These are phyloP conservation scores for Pseudogymnoascus destructans DNA, from an alignment of 2,329 filamentous ascomycete species.

Conservation along the genomic window DNA sequence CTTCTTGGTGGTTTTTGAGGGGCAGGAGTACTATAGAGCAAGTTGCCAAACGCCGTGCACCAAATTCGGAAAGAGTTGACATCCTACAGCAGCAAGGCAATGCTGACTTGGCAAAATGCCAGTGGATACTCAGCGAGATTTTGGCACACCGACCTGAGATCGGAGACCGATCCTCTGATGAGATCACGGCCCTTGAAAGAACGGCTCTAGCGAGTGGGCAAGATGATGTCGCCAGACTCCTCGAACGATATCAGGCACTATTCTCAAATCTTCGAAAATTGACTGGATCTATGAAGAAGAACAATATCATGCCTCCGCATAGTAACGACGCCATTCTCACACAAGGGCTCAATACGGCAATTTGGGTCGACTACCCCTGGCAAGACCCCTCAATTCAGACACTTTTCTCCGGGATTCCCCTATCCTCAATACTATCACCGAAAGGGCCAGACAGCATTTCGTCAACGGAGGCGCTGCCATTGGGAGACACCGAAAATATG, in stretches of 20 bases:
- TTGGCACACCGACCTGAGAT: slow-evolving; percentile 30
- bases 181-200: neutral
- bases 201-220: neutral
- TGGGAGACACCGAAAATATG: slow-evolving; percentile 58
- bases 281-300: slow-evolving; percentile 70
- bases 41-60: slow-evolving; percentile 50
- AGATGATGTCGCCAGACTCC: slow-evolving; percentile 29
- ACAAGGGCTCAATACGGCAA: slow-evolving; percentile 64
- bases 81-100: slow-evolving; percentile 62
- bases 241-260: slow-evolving; percentile 40
- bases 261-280: slow-evolving; percentile 58
- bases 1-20: slow-evolving; percentile 81
- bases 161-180: slow-evolving; percentile 17
- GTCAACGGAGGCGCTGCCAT: slow-evolving; percentile 54
- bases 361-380: slow-evolving; percentile 68
- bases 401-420: slow-evolving; percentile 52
- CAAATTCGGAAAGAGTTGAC: slow-evolving; percentile 40
- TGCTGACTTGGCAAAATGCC: slow-evolving; percentile 70
- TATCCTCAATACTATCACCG: slow-evolving; percentile 33
- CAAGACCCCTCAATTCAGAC: slow-evolving; percentile 59
- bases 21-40: slow-evolving; percentile 65
- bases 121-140: slow-evolving; percentile 59
- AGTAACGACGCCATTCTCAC: slow-evolving; percentile 56
- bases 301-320: slow-evolving; percentile 57
- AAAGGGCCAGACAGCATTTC: slow-evolving; percentile 34